Base-by-base conservation (phyloP, 352 stramenopile species). In the Pythium volutum region DNA sequence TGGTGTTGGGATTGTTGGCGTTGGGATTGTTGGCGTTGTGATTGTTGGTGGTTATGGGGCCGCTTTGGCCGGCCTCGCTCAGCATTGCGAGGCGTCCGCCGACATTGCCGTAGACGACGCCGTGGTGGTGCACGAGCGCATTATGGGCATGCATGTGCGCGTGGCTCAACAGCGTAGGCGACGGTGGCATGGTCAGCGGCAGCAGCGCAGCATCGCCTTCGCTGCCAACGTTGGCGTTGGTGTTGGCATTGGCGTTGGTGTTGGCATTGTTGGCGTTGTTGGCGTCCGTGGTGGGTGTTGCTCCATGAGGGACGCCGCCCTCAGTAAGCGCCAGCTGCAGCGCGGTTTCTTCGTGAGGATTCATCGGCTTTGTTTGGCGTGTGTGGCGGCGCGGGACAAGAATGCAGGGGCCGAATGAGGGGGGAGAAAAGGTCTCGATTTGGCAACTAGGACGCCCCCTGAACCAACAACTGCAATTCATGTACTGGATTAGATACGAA, bases 271-370 rank as follows among this genome's bases (percentile, higher is more conserved):
- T 55, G 46, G 34, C 27, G 36, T 42, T 46, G 57, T 18, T 56
- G 55, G 9, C 27, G 25, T 43, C 27, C 14, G 39, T 43, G 20
- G 25, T 7, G 14, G 34, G 26, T 38, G 34, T 31, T 56, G 51
- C 33, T 31, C 31, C 36, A 38, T 31, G 26, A 69, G 62, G 55
- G 55, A 46, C 55, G 55, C 31, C 47, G 31, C n/a, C 22, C 23
- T 64, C 55, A 27, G 27, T 39, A 20, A 69, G 55, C 55, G 62
- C 62, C 47, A 69, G 62, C 55, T 60, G 48, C 52, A 69, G 55
- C 51, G 60, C 62, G 26, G 62, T 69, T 59, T 69, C 62, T n/a
- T 69, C 62, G 49, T 69, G 62, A 8, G 62, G 48, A 45, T 69
- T 59, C 62, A 69, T 69, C 31, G 22, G 55, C 23, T 18, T 27